These are phyloP conservation scores for Penicillium verhagenii DNA, from an alignment of 495 filamentous ascomycete genomes.

Conservation along the genomic window DNA sequence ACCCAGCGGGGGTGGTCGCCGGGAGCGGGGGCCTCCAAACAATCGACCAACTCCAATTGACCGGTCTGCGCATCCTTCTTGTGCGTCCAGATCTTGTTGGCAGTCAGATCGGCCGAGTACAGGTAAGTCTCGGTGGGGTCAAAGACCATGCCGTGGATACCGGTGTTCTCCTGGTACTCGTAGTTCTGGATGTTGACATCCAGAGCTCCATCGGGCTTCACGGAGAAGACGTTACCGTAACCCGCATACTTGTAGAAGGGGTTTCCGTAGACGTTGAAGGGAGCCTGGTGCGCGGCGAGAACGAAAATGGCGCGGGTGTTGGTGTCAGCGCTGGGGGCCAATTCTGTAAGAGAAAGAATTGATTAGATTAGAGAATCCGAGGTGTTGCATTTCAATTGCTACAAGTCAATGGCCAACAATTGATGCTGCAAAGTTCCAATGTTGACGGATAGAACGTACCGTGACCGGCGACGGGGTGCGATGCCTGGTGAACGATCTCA, in stretches of 20 bases:
- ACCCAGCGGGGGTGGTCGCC: conserved; percentile 83
- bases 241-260: conserved; percentile 85
- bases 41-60: conserved; percentile 63
- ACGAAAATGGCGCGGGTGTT: conserved; percentile 86
- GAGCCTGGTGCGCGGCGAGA: conserved; percentile 70
- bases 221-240: conserved; percentile 74
- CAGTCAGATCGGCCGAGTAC: conserved; percentile 80
- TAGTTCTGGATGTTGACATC: conserved; percentile 75
- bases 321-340: conserved; percentile 63
- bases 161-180: conserved; percentile 68
- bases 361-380: neutral
- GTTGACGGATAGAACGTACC: conserved; percentile 43
- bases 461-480: conserved; percentile 65
- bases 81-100: conserved; percentile 86
- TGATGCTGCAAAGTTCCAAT: neutral
- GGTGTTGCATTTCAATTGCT: neutral
- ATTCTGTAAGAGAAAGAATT: conserved; percentile 51
- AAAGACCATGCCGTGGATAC: conserved; percentile 88
- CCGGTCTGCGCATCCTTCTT: conserved; percentile 64
- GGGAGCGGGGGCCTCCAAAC: conserved; percentile 64
- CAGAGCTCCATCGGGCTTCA: conserved; percentile 59
- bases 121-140: conserved; percentile 80
- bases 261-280: conserved; percentile 79
- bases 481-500: conserved; percentile 72
- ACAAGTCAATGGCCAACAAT: neutral